These are phyloP conservation scores for Lentinus brumalis DNA, from an alignment of 768 basidiomycete genomes.

Conservation along the genomic window DNA sequence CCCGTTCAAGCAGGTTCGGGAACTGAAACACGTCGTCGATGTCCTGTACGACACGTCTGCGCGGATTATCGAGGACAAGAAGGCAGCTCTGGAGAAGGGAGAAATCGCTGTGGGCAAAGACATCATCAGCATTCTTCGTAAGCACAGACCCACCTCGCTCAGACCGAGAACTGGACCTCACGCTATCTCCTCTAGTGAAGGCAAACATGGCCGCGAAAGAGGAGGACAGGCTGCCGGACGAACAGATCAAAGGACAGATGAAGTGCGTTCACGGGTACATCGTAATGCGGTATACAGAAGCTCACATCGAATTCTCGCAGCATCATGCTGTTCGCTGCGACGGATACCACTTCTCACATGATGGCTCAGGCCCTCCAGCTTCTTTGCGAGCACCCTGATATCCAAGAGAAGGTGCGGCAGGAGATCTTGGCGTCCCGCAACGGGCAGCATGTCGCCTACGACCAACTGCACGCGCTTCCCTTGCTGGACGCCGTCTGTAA, in stretches of 20 bases:
- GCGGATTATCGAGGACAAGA: conserved; percentile 43
- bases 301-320: conserved; percentile 5
- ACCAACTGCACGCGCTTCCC: conserved; percentile 38
- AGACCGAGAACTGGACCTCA: background rate
- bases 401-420: conserved; percentile 37
- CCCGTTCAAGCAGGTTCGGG: conserved; percentile 42
- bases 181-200: conserved; percentile 14
- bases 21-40: conserved; percentile 49
- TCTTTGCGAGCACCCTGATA: conserved; percentile 34
- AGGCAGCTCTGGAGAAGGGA: conserved; percentile 29
- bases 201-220: conserved; percentile 22
- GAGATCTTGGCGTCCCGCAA: conserved; percentile 20
- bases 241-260: conserved; percentile 26
- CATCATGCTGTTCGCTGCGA: conserved; percentile 28
- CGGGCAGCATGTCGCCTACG: conserved; percentile 34
- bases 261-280: conserved; percentile 12
- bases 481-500: conserved; percentile 67
- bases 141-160: conserved; percentile 15
- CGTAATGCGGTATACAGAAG: background rate
- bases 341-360: conserved; percentile 32
- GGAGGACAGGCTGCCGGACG: conserved; percentile 22
- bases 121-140: conserved; percentile 53
- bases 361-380: conserved; percentile 25
- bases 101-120: conserved; percentile 42
- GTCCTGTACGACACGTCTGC: conserved; percentile 46